Evolutionary conservation across 768 basidiomycete species (phyloP), one percentile per base, ranked within the genome.

Genomic region (Flagelloscypha sp.): DNA sequence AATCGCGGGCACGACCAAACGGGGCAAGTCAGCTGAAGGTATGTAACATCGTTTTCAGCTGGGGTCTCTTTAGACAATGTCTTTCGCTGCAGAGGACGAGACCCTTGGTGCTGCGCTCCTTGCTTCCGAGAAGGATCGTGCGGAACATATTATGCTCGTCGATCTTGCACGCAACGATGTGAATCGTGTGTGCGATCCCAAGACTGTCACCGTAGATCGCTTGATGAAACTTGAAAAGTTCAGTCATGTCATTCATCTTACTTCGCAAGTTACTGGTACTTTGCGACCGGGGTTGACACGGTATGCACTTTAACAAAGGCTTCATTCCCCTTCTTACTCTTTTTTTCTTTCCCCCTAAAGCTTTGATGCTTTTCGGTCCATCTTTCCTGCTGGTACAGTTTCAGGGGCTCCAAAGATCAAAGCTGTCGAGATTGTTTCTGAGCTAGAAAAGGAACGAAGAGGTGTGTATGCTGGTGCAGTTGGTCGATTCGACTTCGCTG

Each of bases 391-490:
- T 12, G 95, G 95, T 1, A 99, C 95, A 2, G 95, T 99, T 17
- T 97, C 94, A 1, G 95, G 95, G 16, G 95, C 95, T 21, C 95
- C 95, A 2, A 99, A 99, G 62, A 93, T 99, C 59, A 95, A 94
- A 55, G 95, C 95, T 1, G 88, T 99, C 43, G 89, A 99, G 56
- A 79, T 99, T 27, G 65, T 99, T 19, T 80, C 80, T 5, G 77
- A 76, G 13, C 61, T 97, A 32, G 95, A 98, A 55, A 72, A 80
- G 48, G 88, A 97, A 57, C 76, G 79, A 17, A 76, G 95, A 24
- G 93, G 93, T 17, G 82, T 97, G 11, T 99, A 99, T 47, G 95
- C 92, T 6, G 95, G 95, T 20, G 95, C 89, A 2, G 92, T 98
- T 11, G 95, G 95, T n/a, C 79, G 90, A 35, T 98, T 93, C 56